These are phyloP conservation scores for Helminthosporium solani DNA, from an alignment of 2,329 filamentous ascomycete species.

Conservation along the genomic window DNA sequence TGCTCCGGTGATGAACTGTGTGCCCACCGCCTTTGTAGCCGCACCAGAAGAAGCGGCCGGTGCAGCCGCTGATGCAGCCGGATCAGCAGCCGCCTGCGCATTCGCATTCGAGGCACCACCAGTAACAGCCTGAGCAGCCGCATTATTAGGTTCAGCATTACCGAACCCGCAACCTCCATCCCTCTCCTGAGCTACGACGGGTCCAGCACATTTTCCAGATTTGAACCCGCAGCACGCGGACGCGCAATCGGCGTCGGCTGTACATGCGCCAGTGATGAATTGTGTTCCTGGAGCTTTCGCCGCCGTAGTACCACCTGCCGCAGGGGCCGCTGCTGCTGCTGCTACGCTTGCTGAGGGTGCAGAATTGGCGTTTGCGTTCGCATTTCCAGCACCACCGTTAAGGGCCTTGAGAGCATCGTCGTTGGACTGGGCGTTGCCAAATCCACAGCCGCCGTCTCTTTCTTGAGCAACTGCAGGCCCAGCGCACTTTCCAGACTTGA, in stretches of 20 bases:
- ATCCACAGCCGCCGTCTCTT: conserved; percentile 35
- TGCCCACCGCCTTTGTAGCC: conserved; percentile 9
- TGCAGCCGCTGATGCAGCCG: no score
- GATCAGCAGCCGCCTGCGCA: neutral
- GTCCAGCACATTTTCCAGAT: conserved; percentile 33
- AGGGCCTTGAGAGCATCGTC: conserved; percentile 20
- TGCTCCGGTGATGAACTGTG: conserved; percentile 33
- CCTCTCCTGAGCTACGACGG: conserved; percentile 36
- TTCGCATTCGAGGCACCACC: neutral
- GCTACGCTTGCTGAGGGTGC: conserved; percentile 25
- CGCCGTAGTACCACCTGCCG: neutral
- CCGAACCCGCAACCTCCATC: conserved; percentile 43
- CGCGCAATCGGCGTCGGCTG: conserved; percentile 29
- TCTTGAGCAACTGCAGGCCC: conserved; percentile 31
- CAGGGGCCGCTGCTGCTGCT: neutral
- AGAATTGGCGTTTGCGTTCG: conserved; percentile 32
- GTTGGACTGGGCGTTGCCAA: conserved; percentile 28
- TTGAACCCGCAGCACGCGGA: conserved; percentile 32
- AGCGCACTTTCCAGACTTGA: conserved; percentile 36
- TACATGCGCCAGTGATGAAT: conserved; percentile 33
- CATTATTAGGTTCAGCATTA: conserved; percentile 35
- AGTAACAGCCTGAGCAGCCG: conserved; percentile 30
- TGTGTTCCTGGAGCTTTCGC: conserved; percentile 17
- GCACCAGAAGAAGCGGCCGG: neutral
- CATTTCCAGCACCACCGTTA: conserved; percentile 23